phyloP scores from a whole-genome alignment of 192 early-diverging fungal species.

The Coemansia sp. region DNA sequence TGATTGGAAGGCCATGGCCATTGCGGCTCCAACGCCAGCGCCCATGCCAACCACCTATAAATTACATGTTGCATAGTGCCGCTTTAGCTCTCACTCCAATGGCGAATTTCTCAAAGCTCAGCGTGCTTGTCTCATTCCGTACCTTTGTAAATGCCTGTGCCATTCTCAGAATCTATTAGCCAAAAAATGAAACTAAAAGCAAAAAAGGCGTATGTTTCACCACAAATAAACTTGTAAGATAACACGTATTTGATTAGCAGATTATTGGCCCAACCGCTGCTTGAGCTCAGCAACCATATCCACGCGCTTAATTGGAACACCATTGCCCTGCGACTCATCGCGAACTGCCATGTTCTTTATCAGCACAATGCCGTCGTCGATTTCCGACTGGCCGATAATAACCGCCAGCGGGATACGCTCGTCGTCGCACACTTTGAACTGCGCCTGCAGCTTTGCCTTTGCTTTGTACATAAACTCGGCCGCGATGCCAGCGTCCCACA shows the following conservation, averaged over 20 bases:
- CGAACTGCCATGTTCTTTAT: slow-evolving; percentile 76
- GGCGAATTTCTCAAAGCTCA: neutral
- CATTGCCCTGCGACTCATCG: slow-evolving; percentile 37
- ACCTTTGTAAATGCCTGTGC: slow-evolving; percentile 14
- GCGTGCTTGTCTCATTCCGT: neutral
- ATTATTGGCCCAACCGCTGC: slow-evolving; percentile 30
- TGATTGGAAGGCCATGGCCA: neutral
- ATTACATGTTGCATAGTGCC: too few species aligned
- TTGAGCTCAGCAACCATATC: slow-evolving; percentile 67
- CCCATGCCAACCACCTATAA: slow-evolving; percentile 1
- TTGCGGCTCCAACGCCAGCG: neutral
- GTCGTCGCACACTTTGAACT: slow-evolving; percentile 79
- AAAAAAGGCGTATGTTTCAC: neutral
- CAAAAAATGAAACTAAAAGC: neutral
- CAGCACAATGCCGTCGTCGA: slow-evolving; percentile 76
- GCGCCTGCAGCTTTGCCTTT: slow-evolving; percentile 78
- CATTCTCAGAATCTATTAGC: slow-evolving; percentile 6
- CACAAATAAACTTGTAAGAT: neutral
- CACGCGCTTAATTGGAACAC: slow-evolving; percentile 55
- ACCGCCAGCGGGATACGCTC: slow-evolving; percentile 89
- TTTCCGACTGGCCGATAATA: slow-evolving; percentile 81
- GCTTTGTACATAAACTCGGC: slow-evolving; percentile 91
- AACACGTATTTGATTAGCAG: neutral
- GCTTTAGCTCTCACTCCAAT: too few species aligned
- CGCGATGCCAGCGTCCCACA: slow-evolving; percentile 91